phyloP scores from a whole-genome alignment of 2,329 filamentous ascomycete genomes.

The Didymella pinodella region DNA sequence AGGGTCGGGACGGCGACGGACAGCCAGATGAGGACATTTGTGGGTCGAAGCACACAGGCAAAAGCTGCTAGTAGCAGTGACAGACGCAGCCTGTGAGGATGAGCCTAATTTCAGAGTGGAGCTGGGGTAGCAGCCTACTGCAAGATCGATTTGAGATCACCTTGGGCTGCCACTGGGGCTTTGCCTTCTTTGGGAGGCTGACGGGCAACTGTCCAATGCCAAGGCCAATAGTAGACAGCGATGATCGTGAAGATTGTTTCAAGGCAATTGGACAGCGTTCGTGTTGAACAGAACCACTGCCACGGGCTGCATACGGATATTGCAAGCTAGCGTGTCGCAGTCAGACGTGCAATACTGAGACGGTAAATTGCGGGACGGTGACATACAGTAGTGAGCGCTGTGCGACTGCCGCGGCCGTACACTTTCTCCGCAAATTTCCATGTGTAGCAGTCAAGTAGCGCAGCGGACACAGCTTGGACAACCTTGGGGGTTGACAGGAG shows the following conservation, averaged over 20 bases:
- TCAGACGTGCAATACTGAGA: constrained; percentile 33
- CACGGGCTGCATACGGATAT: constrained; percentile 81
- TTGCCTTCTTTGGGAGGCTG: constrained; percentile 27
- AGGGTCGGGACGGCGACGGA: constrained; percentile 67
- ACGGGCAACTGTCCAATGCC: constrained; percentile 64
- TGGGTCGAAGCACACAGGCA: constrained; percentile 87
- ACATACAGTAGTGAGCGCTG: constrained; percentile 75
- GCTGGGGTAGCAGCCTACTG: constrained; percentile 36
- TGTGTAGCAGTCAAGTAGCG: constrained; percentile 82
- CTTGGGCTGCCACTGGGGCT: constrained; percentile 48
- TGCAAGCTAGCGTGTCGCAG: constrained; percentile 63
- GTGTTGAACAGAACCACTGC: constrained; percentile 95
- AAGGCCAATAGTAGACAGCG: constrained; percentile 86
- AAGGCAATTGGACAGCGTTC: constrained; percentile 92
- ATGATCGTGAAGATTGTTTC: constrained; percentile 86
- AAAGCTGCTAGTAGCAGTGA: constrained; percentile 79
- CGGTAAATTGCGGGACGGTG: constrained; percentile 24
- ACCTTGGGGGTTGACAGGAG: constrained; percentile 77
- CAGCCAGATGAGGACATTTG: constrained; percentile 86
- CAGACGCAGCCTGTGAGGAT: constrained; percentile 49
- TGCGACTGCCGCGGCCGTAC: constrained; percentile 71
- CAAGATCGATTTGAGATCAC: constrained; percentile 39
- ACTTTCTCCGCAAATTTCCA: constrained; percentile 80
- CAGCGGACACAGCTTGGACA: constrained; percentile 79
- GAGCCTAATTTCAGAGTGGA: constrained; percentile 28